phyloP scores from a whole-genome alignment of 352 stramenopile species.

The Phytophthora vignae region DNA sequence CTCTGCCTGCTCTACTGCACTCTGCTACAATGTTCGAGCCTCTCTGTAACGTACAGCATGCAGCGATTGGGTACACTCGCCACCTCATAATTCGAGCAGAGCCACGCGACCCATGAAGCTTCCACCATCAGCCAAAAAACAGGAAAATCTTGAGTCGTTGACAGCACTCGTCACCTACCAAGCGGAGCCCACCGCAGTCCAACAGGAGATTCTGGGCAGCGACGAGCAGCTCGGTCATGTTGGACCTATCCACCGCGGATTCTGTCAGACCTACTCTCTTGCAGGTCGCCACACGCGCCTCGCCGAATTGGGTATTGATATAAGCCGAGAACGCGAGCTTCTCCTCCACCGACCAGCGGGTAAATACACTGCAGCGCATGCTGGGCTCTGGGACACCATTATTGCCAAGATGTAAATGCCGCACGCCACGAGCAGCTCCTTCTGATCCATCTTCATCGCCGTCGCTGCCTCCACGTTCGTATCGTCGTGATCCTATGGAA shows the following conservation, averaged over 20 bases:
- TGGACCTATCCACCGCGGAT: constrained; percentile 56
- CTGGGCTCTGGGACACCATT: constrained; percentile 12
- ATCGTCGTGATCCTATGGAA: constrained; percentile 19
- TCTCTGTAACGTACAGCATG: background rate
- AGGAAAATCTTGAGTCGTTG: constrained; percentile 81
- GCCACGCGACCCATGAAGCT: background rate
- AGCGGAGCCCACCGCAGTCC: constrained; percentile 53
- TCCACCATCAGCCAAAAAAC: constrained; percentile 57
- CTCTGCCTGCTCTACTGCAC: background rate
- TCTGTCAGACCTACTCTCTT: constrained; percentile 75
- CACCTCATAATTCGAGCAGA: background rate
- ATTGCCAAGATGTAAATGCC: constrained; percentile 26
- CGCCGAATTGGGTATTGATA: constrained; percentile 66
- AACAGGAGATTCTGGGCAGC: constrained; percentile 75
- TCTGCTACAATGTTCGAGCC: background rate
- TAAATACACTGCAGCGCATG: constrained; percentile 59
- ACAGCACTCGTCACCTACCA: constrained; percentile 58
- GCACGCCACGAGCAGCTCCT: constrained; percentile 34
- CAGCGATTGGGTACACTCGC: background rate
- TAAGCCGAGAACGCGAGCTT: constrained; percentile 54
- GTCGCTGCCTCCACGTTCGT: constrained; percentile 21
- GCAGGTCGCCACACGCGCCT: constrained; percentile 65
- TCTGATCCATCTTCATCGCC: constrained; percentile 25
- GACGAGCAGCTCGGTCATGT: constrained; percentile 54
- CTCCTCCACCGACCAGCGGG: constrained; percentile 58